Conservation (phyloP, 176 grass and related monocot species). For the Lolium perenne region DNA sequence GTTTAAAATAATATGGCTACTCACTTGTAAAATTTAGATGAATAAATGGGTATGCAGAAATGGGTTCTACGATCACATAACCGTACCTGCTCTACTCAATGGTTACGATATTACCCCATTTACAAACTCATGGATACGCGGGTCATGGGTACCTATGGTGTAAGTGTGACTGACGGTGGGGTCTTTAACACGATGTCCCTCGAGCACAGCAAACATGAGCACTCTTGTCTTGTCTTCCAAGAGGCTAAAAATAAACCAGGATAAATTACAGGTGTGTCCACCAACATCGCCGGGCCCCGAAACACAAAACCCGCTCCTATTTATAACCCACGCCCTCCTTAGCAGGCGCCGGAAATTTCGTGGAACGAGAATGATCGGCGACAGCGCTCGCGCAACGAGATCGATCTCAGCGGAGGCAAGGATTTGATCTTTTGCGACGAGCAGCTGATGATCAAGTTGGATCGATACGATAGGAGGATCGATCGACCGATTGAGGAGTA, state of each 20-base stretch:
- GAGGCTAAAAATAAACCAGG: constrained; percentile 49
- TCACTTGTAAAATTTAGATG: no score
- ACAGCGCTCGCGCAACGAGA: constrained; percentile 1
- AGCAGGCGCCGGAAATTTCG: constrained; percentile 2
- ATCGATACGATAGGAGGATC: neutral
- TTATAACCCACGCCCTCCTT: constrained; percentile 44
- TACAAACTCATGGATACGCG: no score
- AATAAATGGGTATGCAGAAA: no score
- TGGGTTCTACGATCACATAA: no score
- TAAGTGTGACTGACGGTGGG: no score
- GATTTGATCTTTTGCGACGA: neutral
- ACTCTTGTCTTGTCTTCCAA: neutral
- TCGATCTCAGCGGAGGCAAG: neutral
- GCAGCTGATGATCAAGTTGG: neutral
- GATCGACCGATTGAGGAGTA: neutral
- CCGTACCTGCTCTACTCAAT: no score
- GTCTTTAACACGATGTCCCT: no score
- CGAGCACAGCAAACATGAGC: neutral
- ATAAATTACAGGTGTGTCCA: constrained; percentile 49
- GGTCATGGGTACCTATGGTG: no score
- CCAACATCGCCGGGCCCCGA: constrained; percentile 45
- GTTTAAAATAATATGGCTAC: no score
- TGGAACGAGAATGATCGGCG: neutral
- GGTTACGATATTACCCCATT: no score
- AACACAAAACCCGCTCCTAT: constrained; percentile 37